Conservation (phyloP, 2,329 filamentous ascomycete species). For the Colletotrichum tamarilloi region DNA sequence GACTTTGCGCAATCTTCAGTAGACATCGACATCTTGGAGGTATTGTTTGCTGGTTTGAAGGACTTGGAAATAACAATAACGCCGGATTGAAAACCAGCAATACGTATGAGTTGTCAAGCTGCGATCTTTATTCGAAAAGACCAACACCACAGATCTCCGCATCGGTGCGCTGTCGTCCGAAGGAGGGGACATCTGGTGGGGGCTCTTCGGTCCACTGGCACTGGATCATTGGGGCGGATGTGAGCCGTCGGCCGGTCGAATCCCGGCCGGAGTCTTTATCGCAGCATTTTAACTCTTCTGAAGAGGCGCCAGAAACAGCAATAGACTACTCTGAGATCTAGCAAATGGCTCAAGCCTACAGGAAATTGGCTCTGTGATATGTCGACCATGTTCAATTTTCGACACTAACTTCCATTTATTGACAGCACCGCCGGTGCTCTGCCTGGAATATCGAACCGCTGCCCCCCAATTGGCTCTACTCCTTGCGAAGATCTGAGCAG, state of each 20-base stretch:
- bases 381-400: background rate
- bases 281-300: background rate
- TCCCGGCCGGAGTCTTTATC: slow-evolving; percentile 2
- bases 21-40: slow-evolving; percentile 51
- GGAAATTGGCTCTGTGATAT: background rate
- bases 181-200: slow-evolving; percentile 14
- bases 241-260: slow-evolving; percentile 7
- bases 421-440: too few species aligned
- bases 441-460: too few species aligned
- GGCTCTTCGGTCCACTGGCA: background rate
- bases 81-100: too few species aligned
- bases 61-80: background rate
- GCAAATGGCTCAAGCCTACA: background rate
- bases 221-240: slow-evolving; percentile 30
- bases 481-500: too few species aligned
- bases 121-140: background rate
- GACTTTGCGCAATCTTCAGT: slow-evolving; percentile 42
- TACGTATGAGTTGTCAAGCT: background rate
- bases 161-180: slow-evolving; percentile 31
- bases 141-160: background rate
- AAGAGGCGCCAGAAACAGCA: background rate
- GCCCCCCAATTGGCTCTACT: too few species aligned
- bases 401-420: too few species aligned
- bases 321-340: background rate
- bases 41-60: slow-evolving; percentile 24